Evolutionary conservation across 441 rosid species (phyloP), one percentile per base, ranked within the genome.

Genomic region (Euphorbia corollata): DNA sequence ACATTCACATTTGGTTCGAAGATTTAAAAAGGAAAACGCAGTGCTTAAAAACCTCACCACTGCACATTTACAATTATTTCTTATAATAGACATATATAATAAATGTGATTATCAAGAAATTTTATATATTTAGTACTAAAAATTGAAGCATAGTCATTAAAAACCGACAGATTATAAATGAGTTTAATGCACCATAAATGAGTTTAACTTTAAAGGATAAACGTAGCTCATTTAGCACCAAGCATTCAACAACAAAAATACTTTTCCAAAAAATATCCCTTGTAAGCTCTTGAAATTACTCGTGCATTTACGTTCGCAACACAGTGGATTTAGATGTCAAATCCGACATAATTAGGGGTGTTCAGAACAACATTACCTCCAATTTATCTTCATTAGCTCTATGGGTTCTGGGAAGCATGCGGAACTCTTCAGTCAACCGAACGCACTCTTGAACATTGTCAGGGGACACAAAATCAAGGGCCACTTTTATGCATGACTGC

Each of bases 391-490:
- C 97, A 73, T 85, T 84, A 5, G 91, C 83, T 71, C 70, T 76
- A 65, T 90, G 97, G 69, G 68, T 71, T 51, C 76, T 80, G 0
- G 97, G 97, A 68, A 90, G 88, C 67, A 83, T 32, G 18, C 97
- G 91, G 64, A 84, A 90, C 80, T 88, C 92, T 55, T 90, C 85
- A 0, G 92, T 88, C 78, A 90, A 76, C 6, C 84, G 86, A 67
- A 88, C 77, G 78, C 95, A 88, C 64, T 90, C 88, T 32, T 78
- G 61, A 47, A 90, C 71, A 65, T 85, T 90, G 51, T 88, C 97
- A 11, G 97, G 97, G 11, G 95, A 90, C 20, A 90, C 97, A 70
- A 90, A 88, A 76, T 90, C 95, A n/a, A 81, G 81, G 2, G 97
- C 97, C 59, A 90, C 92, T 76, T 90, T 90, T 39, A 86, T 88